Conservation (phyloP, 805 yeast genomes). For the Lachancea meyersii region DNA sequence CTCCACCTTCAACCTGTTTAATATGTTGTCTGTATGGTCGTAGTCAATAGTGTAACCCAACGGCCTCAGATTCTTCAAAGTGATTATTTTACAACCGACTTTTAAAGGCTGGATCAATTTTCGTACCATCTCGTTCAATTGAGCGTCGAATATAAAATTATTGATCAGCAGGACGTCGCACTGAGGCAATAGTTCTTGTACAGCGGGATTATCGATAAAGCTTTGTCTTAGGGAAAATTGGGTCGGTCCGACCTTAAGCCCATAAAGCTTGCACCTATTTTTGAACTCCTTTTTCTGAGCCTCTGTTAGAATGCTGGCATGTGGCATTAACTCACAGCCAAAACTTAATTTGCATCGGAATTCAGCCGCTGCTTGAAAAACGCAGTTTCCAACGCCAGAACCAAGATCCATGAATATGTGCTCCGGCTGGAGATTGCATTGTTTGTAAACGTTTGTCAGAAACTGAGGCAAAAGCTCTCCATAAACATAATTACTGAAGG, state of each 20-base stretch:
- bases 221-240: slow-evolving; percentile 60
- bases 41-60: slow-evolving; percentile 59
- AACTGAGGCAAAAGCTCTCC: slow-evolving; percentile 85
- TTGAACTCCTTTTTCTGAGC: slow-evolving; percentile 53
- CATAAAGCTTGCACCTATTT: slow-evolving; percentile 55
- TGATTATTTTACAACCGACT: slow-evolving; percentile 72
- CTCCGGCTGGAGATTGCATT: slow-evolving; percentile 48
- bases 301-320: slow-evolving; percentile 64
- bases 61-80: slow-evolving; percentile 73
- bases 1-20: slow-evolving; percentile 60
- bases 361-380: slow-evolving; percentile 82
- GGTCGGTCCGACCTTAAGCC: slow-evolving; percentile 52
- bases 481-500: slow-evolving; percentile 85
- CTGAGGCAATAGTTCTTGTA: slow-evolving; percentile 45
- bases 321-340: slow-evolving; percentile 86
- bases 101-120: slow-evolving; percentile 55
- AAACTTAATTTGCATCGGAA: slow-evolving; percentile 69
- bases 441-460: slow-evolving; percentile 55
- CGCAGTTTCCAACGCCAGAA: slow-evolving; percentile 91
- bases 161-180: slow-evolving; percentile 74
- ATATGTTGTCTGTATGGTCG: slow-evolving; percentile 47
- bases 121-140: slow-evolving; percentile 62
- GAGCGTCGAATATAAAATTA: slow-evolving; percentile 77
- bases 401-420: slow-evolving; percentile 81
- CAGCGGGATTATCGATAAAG: slow-evolving; percentile 60